A percentile compares a stretch with the other conserved stretches of the same genome.
phyloP scores from a whole-genome alignment of 176 grass and related monocot species.

The Alloteropsis semialata region DNA sequence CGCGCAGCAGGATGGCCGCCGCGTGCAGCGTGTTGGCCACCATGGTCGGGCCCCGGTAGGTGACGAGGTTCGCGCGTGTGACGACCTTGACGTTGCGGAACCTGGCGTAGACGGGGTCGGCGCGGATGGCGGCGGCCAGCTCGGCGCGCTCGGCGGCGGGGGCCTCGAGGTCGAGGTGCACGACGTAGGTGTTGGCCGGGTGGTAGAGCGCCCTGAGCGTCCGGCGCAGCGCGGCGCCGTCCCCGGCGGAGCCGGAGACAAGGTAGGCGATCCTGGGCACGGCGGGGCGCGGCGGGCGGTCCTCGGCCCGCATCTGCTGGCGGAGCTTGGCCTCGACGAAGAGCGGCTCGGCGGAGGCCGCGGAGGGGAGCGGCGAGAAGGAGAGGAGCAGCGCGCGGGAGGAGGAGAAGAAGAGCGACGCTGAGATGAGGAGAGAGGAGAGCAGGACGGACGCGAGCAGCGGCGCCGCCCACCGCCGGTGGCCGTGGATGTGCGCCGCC shows the following conservation, averaged over 20 bases:
- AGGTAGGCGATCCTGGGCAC: slow-evolving; percentile 79
- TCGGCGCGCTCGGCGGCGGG: slow-evolving; percentile 62
- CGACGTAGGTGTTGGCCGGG: slow-evolving; percentile 63
- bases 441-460: slow-evolving; percentile 73
- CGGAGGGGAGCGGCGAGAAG: slow-evolving; percentile 60
- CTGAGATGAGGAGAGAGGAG: slow-evolving; percentile 66
- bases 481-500: slow-evolving; percentile 49
- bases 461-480: slow-evolving; percentile 77
- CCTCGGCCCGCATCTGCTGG: slow-evolving; percentile 24
- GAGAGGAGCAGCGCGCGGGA: slow-evolving; percentile 72
- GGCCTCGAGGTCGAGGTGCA: slow-evolving; percentile 87
- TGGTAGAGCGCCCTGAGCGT: slow-evolving; percentile 78
- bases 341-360: slow-evolving; percentile 50
- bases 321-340: slow-evolving; percentile 90
- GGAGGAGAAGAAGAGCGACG: slow-evolving; percentile 73
- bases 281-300: background rate
- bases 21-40: slow-evolving; percentile 94
- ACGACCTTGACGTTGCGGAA: slow-evolving; percentile 74
- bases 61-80: slow-evolving; percentile 81
- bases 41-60: slow-evolving; percentile 89
- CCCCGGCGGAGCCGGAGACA: slow-evolving; percentile 75
- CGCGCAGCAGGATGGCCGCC: slow-evolving; percentile 66
- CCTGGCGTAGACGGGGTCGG: slow-evolving; percentile 53
- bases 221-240: slow-evolving; percentile 60
- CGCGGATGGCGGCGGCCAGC: slow-evolving; percentile 41